phyloP scores from a whole-genome alignment of 495 filamentous ascomycete species.

The Neurospora sp. region DNA sequence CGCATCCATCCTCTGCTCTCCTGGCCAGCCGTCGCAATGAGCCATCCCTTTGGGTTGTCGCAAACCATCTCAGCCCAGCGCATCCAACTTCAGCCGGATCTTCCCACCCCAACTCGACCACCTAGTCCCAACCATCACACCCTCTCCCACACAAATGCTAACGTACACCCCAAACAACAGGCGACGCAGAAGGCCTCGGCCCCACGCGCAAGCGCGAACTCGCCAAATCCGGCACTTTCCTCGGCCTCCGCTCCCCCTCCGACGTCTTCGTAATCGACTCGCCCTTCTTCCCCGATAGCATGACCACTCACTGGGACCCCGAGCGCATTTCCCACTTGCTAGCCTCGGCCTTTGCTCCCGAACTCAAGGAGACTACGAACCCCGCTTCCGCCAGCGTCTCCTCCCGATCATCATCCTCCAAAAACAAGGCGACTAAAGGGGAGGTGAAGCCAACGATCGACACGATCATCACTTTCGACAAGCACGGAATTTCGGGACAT shows the following conservation, averaged over 20 bases:
- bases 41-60: too few species aligned
- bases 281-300: slow-evolving; percentile 75
- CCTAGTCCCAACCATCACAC: too few species aligned
- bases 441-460: slow-evolving; percentile 53
- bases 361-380: slow-evolving; percentile 29
- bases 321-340: slow-evolving; percentile 58
- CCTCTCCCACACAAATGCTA: not conserved
- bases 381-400: not conserved
- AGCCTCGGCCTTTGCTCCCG: slow-evolving; percentile 56
- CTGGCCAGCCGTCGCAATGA: too few species aligned
- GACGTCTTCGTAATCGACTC: slow-evolving; percentile 80
- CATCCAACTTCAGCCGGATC: too few species aligned
- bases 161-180: slow-evolving; percentile 20
- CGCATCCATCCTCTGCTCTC: too few species aligned
- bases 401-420: not conserved
- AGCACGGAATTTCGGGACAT: slow-evolving; percentile 67
- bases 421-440: not conserved
- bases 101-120: too few species aligned
- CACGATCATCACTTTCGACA: slow-evolving; percentile 81
- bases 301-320: slow-evolving; percentile 66
- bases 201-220: slow-evolving; percentile 74
- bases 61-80: too few species aligned
- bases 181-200: slow-evolving; percentile 81
- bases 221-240: slow-evolving; percentile 57
- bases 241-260: slow-evolving; percentile 61